Percentiles rank a stretch among this genome's conserved stretches.
These are phyloP conservation scores for Shiraia sp. DNA, from an alignment of 2,329 filamentous ascomycete species.

Conservation along the genomic window DNA sequence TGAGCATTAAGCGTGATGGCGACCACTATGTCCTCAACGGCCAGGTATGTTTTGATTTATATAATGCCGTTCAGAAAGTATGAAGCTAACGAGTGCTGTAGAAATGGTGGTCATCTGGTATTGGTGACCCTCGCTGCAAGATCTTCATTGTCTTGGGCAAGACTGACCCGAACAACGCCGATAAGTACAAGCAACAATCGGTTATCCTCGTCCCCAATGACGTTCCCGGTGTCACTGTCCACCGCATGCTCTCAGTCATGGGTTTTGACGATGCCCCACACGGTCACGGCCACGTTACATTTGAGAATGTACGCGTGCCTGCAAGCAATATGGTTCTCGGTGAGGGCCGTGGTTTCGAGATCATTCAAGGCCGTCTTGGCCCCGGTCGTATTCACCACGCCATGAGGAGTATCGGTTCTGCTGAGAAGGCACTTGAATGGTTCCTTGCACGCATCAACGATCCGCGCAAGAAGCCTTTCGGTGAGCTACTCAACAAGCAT, in stretches of 20 bases:
- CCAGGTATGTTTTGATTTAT: constrained; percentile 59
- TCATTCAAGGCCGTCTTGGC: constrained; percentile 94
- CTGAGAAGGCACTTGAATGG: constrained; percentile 91
- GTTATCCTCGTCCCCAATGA: constrained; percentile 84
- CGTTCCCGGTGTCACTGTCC: constrained; percentile 84
- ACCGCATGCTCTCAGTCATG: constrained; percentile 92
- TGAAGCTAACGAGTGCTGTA: constrained; percentile 60
- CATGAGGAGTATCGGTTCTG: constrained; percentile 90
- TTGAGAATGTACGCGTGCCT: constrained; percentile 88
- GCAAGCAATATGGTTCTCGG: constrained; percentile 84
- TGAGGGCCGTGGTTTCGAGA: constrained; percentile 93
- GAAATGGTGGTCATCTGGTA: constrained; percentile 99
- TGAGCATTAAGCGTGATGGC: constrained; percentile 80
- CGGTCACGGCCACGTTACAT: constrained; percentile 90
- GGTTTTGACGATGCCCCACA: constrained; percentile 98
- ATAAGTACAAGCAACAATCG: constrained; percentile 88
- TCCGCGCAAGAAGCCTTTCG: constrained; percentile 85
- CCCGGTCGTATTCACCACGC: constrained; percentile 97
- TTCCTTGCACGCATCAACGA: constrained; percentile 95
- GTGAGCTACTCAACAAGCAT: constrained; percentile 82
- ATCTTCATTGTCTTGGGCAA: constrained; percentile 98
- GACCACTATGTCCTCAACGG: constrained; percentile 92
- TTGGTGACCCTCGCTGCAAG: constrained; percentile 87
- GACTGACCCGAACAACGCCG: constrained; percentile 73
- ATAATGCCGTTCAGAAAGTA: no score